phyloP scores from a whole-genome alignment of 768 basidiomycete species.

The Pleurotus tuoliensis region DNA sequence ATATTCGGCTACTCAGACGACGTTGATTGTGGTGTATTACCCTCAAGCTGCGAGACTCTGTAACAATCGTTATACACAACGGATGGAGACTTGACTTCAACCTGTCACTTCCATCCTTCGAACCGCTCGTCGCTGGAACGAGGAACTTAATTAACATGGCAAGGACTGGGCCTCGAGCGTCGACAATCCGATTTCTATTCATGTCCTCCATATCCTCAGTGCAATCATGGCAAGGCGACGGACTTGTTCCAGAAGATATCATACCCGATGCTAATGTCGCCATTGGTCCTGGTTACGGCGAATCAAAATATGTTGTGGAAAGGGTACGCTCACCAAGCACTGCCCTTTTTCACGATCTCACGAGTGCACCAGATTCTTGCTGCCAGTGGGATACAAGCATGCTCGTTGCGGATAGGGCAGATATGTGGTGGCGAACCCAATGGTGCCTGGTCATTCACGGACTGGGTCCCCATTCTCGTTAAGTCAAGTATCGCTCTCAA shows the following conservation, averaged over 20 bases:
- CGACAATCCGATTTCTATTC: conserved; percentile 24
- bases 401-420: conserved; percentile 28
- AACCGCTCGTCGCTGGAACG: conserved; percentile 22
- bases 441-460: conserved; percentile 29
- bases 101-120: conserved; percentile 26
- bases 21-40: conserved; percentile 14
- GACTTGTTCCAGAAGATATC: conserved; percentile 19
- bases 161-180: conserved; percentile 12
- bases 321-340: neutral
- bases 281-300: conserved; percentile 9
- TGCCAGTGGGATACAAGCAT: conserved; percentile 21
- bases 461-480: conserved; percentile 33
- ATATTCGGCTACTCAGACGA: neutral
- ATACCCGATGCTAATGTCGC: conserved; percentile 22
- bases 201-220: conserved; percentile 29
- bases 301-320: conserved; percentile 7
- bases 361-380: conserved; percentile 16
- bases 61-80: conserved; percentile 31
- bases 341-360: neutral
- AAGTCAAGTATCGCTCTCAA: conserved; percentile 24
- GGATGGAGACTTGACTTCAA: conserved; percentile 11
- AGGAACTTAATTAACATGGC: conserved; percentile 20
- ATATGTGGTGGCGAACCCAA: conserved; percentile 25
- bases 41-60: conserved; percentile 21
- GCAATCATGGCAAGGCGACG: conserved; percentile 8